phyloP scores from a whole-genome alignment of 108 stramenopile species.

The Mayamaea pseudoterrestris region DNA sequence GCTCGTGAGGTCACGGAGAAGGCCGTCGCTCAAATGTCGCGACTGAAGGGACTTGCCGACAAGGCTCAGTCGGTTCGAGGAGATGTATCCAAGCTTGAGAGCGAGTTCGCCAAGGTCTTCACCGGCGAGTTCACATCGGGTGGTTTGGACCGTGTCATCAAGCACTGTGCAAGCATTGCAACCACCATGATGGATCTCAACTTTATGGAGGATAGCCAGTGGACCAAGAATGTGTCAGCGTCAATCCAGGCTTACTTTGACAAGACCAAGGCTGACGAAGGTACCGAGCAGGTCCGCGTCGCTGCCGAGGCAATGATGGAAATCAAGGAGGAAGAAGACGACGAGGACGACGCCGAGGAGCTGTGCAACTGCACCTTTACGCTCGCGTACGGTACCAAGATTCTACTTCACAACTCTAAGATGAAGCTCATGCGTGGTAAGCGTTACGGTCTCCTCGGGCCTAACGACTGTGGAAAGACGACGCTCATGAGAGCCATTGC shows the following conservation, averaged over 20 bases:
- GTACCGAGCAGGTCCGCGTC: slow-evolving; percentile 70
- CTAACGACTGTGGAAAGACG: slow-evolving; percentile 98
- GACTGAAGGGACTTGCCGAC: slow-evolving; percentile 76
- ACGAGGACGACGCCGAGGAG: slow-evolving; percentile 97
- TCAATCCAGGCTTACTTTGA: slow-evolving; percentile 45
- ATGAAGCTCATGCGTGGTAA: slow-evolving; percentile 95
- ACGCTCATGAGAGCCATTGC: slow-evolving; percentile 98
- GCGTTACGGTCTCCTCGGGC: slow-evolving; percentile 96
- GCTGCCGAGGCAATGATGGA: slow-evolving; percentile 80
- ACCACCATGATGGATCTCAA: slow-evolving; percentile 85
- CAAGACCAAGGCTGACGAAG: slow-evolving; percentile 45
- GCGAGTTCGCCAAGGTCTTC: slow-evolving; percentile 55
- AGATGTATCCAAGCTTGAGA: slow-evolving; percentile 66
- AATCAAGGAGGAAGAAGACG: slow-evolving; percentile 85
- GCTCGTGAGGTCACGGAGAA: slow-evolving; percentile 84
- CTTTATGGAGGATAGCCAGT: slow-evolving; percentile 87
- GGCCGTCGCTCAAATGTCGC: slow-evolving; percentile 72
- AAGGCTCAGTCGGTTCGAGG: slow-evolving; percentile 72
- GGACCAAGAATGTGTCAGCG: slow-evolving; percentile 66
- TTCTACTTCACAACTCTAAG: slow-evolving; percentile 98
- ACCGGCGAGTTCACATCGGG: slow-evolving; percentile 28
- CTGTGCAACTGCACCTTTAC: slow-evolving; percentile 99
- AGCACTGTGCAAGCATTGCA: slow-evolving; percentile 58
- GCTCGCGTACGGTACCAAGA: slow-evolving; percentile 99
- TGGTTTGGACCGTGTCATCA: slow-evolving; percentile 38